Evolutionary conservation across 495 filamentous ascomycete genomes (phyloP).

Genomic region (Aspergillus sclerotioniger): DNA sequence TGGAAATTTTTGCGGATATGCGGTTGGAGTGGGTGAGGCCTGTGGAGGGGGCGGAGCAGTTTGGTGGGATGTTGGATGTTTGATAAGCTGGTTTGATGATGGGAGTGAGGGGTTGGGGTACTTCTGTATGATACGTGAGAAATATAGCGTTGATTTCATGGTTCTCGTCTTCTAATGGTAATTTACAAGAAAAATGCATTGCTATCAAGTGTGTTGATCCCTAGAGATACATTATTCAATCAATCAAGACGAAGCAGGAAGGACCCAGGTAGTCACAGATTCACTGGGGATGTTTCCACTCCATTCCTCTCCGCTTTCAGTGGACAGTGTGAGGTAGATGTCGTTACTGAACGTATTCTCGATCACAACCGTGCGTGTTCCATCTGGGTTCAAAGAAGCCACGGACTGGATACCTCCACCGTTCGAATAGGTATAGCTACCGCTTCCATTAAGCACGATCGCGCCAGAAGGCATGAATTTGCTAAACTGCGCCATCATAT

Average conservation of each 20-base stretch:
- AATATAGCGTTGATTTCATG: too few species aligned
- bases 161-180: too few species aligned
- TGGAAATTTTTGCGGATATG: too few species aligned
- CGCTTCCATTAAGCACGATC: constrained; percentile 41
- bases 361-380: constrained; percentile 50
- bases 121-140: too few species aligned
- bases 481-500: constrained; percentile 57
- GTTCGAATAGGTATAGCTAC: constrained; percentile 46
- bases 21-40: too few species aligned
- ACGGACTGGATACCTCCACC: constrained; percentile 47
- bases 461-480: constrained; percentile 55
- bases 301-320: constrained; percentile 48
- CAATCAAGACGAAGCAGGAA: constrained; percentile 32
- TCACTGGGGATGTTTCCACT: constrained; percentile 45
- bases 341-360: constrained; percentile 53
- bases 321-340: constrained; percentile 43
- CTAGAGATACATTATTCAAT: too few species aligned
- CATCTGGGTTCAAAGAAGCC: constrained; percentile 51
- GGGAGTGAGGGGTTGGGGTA: too few species aligned
- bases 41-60: too few species aligned
- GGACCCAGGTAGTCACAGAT: constrained; percentile 54
- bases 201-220: too few species aligned
- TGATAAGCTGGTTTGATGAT: too few species aligned
- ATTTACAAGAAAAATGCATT: too few species aligned
- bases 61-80: too few species aligned